Base-by-base conservation (phyloP, 257 asterid species). In the Solanum virginianum region DNA sequence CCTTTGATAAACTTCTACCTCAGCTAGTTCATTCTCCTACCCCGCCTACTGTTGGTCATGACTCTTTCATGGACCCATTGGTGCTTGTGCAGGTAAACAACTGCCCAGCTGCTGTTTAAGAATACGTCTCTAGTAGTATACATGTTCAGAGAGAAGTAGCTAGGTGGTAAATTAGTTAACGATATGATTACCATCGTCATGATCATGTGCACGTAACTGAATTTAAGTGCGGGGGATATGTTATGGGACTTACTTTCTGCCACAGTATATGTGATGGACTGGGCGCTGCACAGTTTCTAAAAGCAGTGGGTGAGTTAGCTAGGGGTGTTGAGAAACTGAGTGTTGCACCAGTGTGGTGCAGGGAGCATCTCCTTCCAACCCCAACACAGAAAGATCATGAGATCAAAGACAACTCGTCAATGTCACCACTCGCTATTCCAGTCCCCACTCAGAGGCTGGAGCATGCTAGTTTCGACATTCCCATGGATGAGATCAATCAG, bases 231-330 rank as follows among this genome's bases (percentile, higher is more conserved):
- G 66, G 80, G 0, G 92, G 93, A 10, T 90, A 89, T 62, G 92
- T 88, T 36, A 87, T 91, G 68, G 94, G 94, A 18, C 88, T 92
- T 7, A 86, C 85, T 65, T 92, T 92, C 65, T 89, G 92, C 89
- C 93, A 92, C 84, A 86, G 88, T 83, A 80, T 90, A 24, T 89
- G 94, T 60, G 93, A 90, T 20, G 95, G 95, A 20, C 86, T 92
- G 7, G 93, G 95, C 69, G 93, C 95, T n/a, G 94, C 95, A 16
- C 95, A 92, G 59, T 92, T 91, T 85, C 80, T 92, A 29, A 90
- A 90, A 14, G 94, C 93, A 11, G 92, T 92, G 0, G 94, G 94
- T 4, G 94, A 92, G 60, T 36, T 90, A 20, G 95, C 94, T 1
- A 85, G 85, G 85, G 91, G 94, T 18, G 87, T 85, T 3, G 83